These are phyloP conservation scores for Saturnispora gosingensis DNA, from an alignment of 805 yeast species.

Conservation along the genomic window DNA sequence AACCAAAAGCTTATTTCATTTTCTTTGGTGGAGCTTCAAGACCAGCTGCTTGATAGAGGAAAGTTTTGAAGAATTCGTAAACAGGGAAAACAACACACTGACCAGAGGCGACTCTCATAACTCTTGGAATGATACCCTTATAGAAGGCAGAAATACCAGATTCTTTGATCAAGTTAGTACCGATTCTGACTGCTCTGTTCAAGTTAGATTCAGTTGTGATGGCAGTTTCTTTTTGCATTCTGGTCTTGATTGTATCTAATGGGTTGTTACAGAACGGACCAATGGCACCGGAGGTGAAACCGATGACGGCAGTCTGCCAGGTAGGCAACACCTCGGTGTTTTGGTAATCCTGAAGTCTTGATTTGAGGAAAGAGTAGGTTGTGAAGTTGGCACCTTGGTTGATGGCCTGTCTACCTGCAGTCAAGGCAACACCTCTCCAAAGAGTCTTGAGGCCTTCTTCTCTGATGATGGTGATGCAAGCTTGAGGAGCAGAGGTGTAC, in stretches of 20 bases:
- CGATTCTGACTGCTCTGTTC: constrained; percentile 72
- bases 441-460: constrained; percentile 88
- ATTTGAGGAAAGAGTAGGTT: constrained; percentile 79
- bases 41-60: constrained; percentile 37
- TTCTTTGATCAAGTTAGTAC: constrained; percentile 70
- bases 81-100: constrained; percentile 98
- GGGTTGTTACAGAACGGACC: constrained; percentile 98
- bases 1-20: constrained; percentile 10
- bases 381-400: constrained; percentile 98
- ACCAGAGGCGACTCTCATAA: constrained; percentile 99
- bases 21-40: constrained; percentile 14
- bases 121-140: constrained; percentile 97
- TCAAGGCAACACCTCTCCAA: constrained; percentile 89
- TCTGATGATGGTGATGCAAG: constrained; percentile 68
- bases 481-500: constrained; percentile 89
- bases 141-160: constrained; percentile 86
- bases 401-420: constrained; percentile 96
- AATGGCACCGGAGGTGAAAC: constrained; percentile 89
- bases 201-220: constrained; percentile 56
- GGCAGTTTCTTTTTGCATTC: constrained; percentile 86
- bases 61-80: constrained; percentile 75
- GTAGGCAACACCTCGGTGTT: constrained; percentile 58
- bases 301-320: constrained; percentile 90
- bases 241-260: constrained; percentile 90
- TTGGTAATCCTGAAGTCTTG: constrained; percentile 55